Evolutionary conservation across 1,284 basidiomycete genomes (phyloP), one percentile per base, ranked within the genome.

Genomic region (Leccinum cinnamomeum): DNA sequence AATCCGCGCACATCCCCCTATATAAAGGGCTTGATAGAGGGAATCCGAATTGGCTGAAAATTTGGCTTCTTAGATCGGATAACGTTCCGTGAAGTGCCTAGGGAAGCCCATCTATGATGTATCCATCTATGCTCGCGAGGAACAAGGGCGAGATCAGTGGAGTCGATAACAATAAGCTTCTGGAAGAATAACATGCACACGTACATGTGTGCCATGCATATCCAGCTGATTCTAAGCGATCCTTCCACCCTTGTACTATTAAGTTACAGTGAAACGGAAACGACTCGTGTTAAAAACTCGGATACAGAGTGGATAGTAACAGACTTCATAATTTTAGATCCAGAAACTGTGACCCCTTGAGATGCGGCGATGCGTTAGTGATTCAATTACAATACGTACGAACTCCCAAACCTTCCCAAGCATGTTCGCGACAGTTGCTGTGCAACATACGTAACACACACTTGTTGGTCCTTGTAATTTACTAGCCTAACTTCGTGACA

Each of bases 401-500:
- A 46, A 46, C 16, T 16, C 16, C 39, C 39, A 39, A 39, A 39
- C 37, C 14, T 39, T 39, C 37, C 16, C 14, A 39, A 39, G 41
- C 39, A 44, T 20, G 46, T 14, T 48, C 46, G 3, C 25, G 25
- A 14, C 23, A 7, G 23, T 51, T 51, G 23, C 41, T 25, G 39
- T n/a, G 39, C 11, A 16, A 55, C 14, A 20, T 18, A 35, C 35
- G 30, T 33, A 33, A 48, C 20, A 1, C 12, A 20, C 33, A 10
- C n/a, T 20, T 67, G 46, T 68, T 35, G 69, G 53, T 65, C 58
- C 53, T 23, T 67, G 69, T 69, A 33, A 64, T 57, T 68, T 18
- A 11, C 44, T 46, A 20, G 3, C 62, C 65, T 53, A 0, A 30
- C 8, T 7, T 41, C 44, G 30, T 58, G 65, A 58, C 41, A 10